phyloP scores from a whole-genome alignment of 768 basidiomycete genomes.

The Dioszegia aurantiaca region DNA sequence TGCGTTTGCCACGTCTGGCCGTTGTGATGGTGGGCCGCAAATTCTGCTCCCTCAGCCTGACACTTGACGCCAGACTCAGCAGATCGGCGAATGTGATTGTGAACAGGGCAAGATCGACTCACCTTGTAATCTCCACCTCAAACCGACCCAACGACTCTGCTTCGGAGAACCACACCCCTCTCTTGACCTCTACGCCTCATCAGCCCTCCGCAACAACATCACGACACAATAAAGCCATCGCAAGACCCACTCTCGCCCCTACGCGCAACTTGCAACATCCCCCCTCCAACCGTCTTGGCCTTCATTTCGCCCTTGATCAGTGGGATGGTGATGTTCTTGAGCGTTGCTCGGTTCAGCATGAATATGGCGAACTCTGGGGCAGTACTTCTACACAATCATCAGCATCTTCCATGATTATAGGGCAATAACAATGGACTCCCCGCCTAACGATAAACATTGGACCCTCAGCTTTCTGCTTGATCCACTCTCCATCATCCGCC shows the following conservation, averaged over 20 bases:
- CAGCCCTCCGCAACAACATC: not conserved
- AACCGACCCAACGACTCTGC: constrained; percentile 30
- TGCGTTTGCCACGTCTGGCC: not conserved
- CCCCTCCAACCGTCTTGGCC: constrained; percentile 26
- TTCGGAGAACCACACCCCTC: constrained; percentile 41
- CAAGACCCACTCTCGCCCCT: constrained; percentile 39
- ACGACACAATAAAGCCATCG: constrained; percentile 1
- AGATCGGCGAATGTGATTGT: not conserved
- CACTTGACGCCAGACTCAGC: not conserved
- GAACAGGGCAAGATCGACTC: constrained; percentile 4
- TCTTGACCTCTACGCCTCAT: constrained; percentile 17
- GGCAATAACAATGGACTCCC: constrained; percentile 13
- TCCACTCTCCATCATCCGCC: constrained; percentile 33
- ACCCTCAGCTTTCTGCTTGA: constrained; percentile 44
- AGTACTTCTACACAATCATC: constrained; percentile 23
- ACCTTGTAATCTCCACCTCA: constrained; percentile 28
- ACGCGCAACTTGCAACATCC: constrained; percentile 37
- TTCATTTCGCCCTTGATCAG: constrained; percentile 43
- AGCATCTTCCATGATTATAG: too few relatives aligned
- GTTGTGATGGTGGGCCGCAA: constrained; percentile 34
- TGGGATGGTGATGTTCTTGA: constrained; percentile 37
- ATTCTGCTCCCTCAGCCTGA: constrained; percentile 24
- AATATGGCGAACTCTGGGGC: constrained; percentile 35
- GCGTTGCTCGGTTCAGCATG: constrained; percentile 37
- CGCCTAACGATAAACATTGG: constrained; percentile 40